Conservation (phyloP, 2,329 filamentous ascomycete genomes). For the Bipolaris victoriae region DNA sequence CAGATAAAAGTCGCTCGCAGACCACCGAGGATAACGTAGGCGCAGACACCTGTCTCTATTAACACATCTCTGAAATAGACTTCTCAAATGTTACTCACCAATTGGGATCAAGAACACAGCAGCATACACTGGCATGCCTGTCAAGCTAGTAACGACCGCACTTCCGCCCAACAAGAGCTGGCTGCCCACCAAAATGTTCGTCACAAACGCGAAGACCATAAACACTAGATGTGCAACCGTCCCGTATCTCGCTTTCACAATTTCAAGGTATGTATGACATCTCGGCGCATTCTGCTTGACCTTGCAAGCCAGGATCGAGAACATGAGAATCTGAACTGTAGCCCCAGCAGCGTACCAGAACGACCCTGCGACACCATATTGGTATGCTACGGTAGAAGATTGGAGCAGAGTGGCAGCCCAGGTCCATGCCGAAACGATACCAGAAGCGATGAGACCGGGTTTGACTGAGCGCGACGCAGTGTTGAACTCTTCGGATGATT, state of each 20-base stretch:
- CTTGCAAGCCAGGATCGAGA: constrained; percentile 53
- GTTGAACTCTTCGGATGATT: constrained; percentile 56
- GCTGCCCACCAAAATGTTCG: constrained; percentile 53
- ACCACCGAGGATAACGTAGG: constrained; percentile 45
- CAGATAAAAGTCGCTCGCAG: constrained; percentile 54
- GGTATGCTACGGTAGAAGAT: constrained; percentile 38
- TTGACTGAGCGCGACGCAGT: constrained; percentile 54
- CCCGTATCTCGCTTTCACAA: constrained; percentile 51
- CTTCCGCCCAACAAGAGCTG: constrained; percentile 53
- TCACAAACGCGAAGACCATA: constrained; percentile 52
- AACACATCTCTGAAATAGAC: constrained; percentile 1
- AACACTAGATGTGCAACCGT: constrained; percentile 48
- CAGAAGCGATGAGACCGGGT: constrained; percentile 55
- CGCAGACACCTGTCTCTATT: constrained; percentile 38
- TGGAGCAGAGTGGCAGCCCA: constrained; percentile 54
- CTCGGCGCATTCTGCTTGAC: constrained; percentile 52
- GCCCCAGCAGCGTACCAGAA: constrained; percentile 54
- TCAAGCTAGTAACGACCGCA: constrained; percentile 52
- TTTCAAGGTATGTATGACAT: constrained; percentile 52
- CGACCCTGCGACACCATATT: constrained; percentile 39
- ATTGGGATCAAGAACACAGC: constrained; percentile 53
- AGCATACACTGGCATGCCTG: constrained; percentile 54
- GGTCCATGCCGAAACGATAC: constrained; percentile 59
- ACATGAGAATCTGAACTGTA: constrained; percentile 54
- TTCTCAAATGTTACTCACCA: constrained; percentile 27